Evolutionary conservation across 1,139 yeast genomes (phyloP), one percentile per base, ranked within the genome.

Genomic region (Nakaseomyces glabratus): DNA sequence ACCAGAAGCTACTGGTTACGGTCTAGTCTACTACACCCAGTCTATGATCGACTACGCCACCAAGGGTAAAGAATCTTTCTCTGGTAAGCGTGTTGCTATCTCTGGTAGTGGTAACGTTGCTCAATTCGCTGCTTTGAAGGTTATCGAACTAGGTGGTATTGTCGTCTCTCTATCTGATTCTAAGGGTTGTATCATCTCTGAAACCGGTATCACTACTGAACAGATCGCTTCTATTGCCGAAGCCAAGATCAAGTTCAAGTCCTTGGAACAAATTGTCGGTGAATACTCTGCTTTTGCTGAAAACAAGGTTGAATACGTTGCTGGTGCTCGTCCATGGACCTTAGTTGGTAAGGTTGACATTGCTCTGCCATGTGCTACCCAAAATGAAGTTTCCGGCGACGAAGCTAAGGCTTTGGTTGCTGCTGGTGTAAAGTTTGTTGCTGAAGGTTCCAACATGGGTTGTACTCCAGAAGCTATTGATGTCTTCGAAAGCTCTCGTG

Each of bases 371-470:
- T 84, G 85, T 66, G 98, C 98, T 45, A 90, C 98, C 45, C 97
- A 90, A 70, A 90, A 90, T 66, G 98, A 90, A 72, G 88, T 90
- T 50, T 78, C 93, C 51, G 96, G 90, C 57, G 94, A 79, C 48
- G 98, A 90, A 72, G 98, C 98, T 48, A 77, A 81, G 71, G 86
- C 88, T 55, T 76, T 90, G 60, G 78, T 88, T 49, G 88, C 82
- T 52, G 81, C 90, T 49, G 97, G 97, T 57, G 78, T 82, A 66
- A 82, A 81, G 68, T 88, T 65, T 70, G 76, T 90, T 59, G 97
- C 98, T 54, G 98, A 90, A 73, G 98, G 98, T 61, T 90, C 97
- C 59, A 90, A 90, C 71, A 90, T 90, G 98, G 97, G 98, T 61
- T 88, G 95, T 51, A 88, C 96, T 52, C 81, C 81, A 66, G 97